Conservation (phyloP, 495 filamentous ascomycete genomes). For the Immersiella caudata region DNA sequence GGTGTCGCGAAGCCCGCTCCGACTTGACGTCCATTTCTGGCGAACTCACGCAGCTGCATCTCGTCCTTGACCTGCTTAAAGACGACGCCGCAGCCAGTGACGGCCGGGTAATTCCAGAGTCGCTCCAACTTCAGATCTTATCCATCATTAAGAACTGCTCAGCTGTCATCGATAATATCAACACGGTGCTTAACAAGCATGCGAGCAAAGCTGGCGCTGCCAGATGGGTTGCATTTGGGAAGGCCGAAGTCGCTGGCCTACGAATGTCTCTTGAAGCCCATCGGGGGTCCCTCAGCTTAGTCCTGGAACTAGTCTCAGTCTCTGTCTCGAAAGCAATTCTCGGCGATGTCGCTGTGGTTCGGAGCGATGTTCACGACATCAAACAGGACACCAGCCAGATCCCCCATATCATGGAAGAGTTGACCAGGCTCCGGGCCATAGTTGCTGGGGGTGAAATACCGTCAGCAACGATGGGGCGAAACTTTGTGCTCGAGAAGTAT, state of each 20-base stretch:
- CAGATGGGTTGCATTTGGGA: constrained; percentile 26
- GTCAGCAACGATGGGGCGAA: background rate
- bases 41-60: constrained; percentile 24
- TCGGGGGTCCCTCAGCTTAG: constrained; percentile 30
- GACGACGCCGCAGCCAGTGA: constrained; percentile 19
- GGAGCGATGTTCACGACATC: constrained; percentile 13
- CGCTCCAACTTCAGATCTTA: constrained; percentile 28
- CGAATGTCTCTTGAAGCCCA: constrained; percentile 34
- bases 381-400: constrained; percentile 21
- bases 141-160: constrained; percentile 33
- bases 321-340: constrained; percentile 20
- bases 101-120: constrained; percentile 19
- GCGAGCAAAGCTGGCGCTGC: constrained; percentile 7
- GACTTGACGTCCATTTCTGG: constrained; percentile 22
- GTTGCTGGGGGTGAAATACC: constrained; percentile 5
- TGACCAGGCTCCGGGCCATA: constrained; percentile 25
- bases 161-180: constrained; percentile 28
- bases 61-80: constrained; percentile 26
- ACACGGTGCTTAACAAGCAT: constrained; percentile 26
- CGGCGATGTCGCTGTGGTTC: constrained; percentile 11
- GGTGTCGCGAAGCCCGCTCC: constrained; percentile 22
- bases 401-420: constrained; percentile 28
- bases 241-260: constrained; percentile 29
- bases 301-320: constrained; percentile 31
- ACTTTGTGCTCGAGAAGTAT: constrained; percentile 25